These are phyloP conservation scores for Thielaviopsis cerberus DNA, from an alignment of 2,329 filamentous ascomycete genomes.

Conservation along the genomic window DNA sequence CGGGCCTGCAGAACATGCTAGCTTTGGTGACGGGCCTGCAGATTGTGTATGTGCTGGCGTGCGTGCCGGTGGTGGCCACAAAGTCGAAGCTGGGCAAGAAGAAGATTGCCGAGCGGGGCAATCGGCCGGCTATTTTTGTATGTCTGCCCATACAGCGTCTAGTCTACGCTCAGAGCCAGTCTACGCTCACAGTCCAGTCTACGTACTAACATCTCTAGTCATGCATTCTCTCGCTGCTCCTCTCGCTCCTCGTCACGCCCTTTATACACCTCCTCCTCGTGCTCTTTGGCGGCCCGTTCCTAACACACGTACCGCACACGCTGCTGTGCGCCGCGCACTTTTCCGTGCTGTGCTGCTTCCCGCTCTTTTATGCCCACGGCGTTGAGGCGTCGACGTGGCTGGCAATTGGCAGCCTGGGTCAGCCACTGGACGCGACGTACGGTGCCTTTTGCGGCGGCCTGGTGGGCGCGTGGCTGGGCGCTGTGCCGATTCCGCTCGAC, in stretches of 20 bases:
- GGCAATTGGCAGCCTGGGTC: constrained; percentile 43
- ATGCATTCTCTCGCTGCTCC: constrained; percentile 23
- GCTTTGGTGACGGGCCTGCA: constrained; percentile 48
- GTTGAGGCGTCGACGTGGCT: constrained; percentile 56
- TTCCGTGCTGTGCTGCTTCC: constrained; percentile 57
- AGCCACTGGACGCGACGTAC: constrained; percentile 67
- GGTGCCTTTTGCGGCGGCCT: constrained; percentile 62
- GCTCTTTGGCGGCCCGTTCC: constrained; percentile 80
- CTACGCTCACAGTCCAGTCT: background rate
- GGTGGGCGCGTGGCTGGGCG: constrained; percentile 78
- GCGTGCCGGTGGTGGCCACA: constrained; percentile 40
- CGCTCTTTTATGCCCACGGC: constrained; percentile 71
- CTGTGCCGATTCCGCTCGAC: constrained; percentile 85
- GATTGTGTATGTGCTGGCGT: constrained; percentile 39
- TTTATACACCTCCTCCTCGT: constrained; percentile 45
- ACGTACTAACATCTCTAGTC: background rate
- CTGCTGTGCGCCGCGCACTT: constrained; percentile 66
- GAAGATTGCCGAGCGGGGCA: constrained; percentile 30
- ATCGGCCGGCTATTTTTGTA: constrained; percentile 30
- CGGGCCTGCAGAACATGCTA: constrained; percentile 41
- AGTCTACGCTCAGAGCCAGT: background rate
- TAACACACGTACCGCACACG: constrained; percentile 63
- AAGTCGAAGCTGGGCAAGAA: constrained; percentile 35
- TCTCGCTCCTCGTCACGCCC: constrained; percentile 57
- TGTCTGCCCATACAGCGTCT: constrained; percentile 15